Conservation (phyloP, 2,329 filamentous ascomycete genomes). For the Pseudohalonectria lignicola region DNA sequence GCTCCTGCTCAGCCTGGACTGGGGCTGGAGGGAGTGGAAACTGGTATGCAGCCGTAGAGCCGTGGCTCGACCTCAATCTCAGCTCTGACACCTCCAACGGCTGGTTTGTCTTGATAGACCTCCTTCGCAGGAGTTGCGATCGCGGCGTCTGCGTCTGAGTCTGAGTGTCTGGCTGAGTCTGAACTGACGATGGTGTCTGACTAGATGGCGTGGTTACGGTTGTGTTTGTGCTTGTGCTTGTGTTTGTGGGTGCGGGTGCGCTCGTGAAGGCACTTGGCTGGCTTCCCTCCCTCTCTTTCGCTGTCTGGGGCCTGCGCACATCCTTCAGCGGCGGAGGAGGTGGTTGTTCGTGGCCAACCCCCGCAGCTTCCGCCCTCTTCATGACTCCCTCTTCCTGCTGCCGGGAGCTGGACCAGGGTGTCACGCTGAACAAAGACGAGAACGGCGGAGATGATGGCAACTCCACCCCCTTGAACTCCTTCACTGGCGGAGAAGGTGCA, state of each 20-base stretch:
- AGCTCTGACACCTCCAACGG: slow-evolving; percentile 35
- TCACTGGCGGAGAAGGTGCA: slow-evolving; percentile 5
- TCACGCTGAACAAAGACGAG: neutral
- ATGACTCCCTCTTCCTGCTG: too few species aligned
- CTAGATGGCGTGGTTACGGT: too few species aligned
- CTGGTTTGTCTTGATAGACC: slow-evolving; percentile 36
- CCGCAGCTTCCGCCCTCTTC: too few species aligned
- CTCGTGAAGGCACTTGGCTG: neutral
- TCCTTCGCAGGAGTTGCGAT: slow-evolving; percentile 39
- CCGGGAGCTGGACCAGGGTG: too few species aligned
- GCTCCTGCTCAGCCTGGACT: neutral
- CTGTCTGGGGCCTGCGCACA: too few species aligned
- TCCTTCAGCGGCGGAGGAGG: slow-evolving; percentile 4
- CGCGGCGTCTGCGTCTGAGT: too few species aligned
- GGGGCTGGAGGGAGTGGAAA: slow-evolving; percentile 4
- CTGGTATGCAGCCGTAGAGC: slow-evolving; percentile 31
- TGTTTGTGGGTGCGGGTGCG: neutral
- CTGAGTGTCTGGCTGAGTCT: too few species aligned
- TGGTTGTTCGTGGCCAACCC: slow-evolving; percentile 6
- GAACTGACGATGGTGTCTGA: too few species aligned
- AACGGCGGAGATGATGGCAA: neutral
- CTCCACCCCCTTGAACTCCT: neutral
- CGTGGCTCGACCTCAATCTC: slow-evolving; percentile 35
- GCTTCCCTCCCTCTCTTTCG: too few species aligned
- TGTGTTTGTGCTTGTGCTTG: slow-evolving; percentile 1